These are phyloP conservation scores for Mycena polygramma DNA, from an alignment of 768 basidiomycete species.

Conservation along the genomic window DNA sequence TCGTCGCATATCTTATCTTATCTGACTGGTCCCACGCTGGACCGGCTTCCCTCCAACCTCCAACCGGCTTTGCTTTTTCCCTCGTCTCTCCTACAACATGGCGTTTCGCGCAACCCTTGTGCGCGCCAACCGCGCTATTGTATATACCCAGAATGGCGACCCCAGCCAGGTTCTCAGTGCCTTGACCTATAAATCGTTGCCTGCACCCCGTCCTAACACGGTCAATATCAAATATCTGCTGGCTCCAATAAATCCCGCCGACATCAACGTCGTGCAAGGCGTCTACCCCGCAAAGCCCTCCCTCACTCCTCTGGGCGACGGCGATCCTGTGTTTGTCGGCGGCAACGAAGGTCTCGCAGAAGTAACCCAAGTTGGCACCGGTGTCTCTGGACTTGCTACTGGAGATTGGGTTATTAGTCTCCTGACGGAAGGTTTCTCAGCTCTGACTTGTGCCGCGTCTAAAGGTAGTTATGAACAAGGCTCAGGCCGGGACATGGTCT, in stretches of 20 bases:
- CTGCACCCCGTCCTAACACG: constrained; percentile 66
- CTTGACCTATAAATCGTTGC: constrained; percentile 64
- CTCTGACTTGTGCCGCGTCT: too few relatives aligned
- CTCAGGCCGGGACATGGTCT: constrained; percentile 84
- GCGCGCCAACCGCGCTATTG: constrained; percentile 68
- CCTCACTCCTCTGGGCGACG: constrained; percentile 49
- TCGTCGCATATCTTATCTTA: too few relatives aligned
- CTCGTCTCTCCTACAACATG: background rate
- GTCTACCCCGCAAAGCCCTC: constrained; percentile 81
- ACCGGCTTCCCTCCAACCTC: too few relatives aligned
- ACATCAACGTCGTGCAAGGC: constrained; percentile 85
- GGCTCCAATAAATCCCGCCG: constrained; percentile 86
- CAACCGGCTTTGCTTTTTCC: too few relatives aligned
- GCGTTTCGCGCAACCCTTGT: constrained; percentile 41
- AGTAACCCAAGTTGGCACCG: constrained; percentile 71
- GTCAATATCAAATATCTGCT: constrained; percentile 77
- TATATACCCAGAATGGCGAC: constrained; percentile 72
- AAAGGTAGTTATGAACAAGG: constrained; percentile 64
- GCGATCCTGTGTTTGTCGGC: constrained; percentile 64
- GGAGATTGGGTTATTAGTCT: constrained; percentile 73
- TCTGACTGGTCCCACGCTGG: too few relatives aligned
- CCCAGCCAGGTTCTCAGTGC: constrained; percentile 71
- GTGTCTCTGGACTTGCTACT: constrained; percentile 59
- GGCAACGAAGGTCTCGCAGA: constrained; percentile 86
- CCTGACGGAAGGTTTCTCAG: too few relatives aligned